phyloP scores from a whole-genome alignment of 1,284 basidiomycete genomes.

The Ustilago lituana region DNA sequence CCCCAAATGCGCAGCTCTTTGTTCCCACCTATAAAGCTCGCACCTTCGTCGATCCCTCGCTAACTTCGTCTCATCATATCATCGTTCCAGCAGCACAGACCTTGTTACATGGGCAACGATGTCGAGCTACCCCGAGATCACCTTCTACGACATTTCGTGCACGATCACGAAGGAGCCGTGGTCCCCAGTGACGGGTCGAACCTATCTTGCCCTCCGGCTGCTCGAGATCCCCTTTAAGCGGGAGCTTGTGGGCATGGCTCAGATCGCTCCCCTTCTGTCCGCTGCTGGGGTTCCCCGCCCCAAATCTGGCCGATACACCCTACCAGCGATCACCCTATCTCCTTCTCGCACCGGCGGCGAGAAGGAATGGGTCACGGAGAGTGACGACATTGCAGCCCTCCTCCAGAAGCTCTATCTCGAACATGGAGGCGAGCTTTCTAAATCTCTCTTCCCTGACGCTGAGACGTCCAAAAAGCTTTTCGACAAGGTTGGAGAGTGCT shows the following conservation, averaged over 20 bases:
- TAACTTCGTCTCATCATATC: neutral
- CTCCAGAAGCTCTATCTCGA: constrained; percentile 28
- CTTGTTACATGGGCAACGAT: neutral
- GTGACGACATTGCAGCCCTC: constrained; percentile 16
- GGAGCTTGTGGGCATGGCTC: constrained; percentile 12
- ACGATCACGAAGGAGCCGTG: constrained; percentile 23
- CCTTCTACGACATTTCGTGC: constrained; percentile 38
- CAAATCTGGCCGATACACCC: neutral
- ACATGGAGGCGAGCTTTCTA: constrained; percentile 3
- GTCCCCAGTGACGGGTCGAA: constrained; percentile 39
- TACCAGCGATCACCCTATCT: constrained; percentile 31
- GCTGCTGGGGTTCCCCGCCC: neutral
- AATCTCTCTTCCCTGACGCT: constrained; percentile 26
- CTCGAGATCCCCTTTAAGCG: constrained; percentile 29
- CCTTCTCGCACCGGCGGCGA: neutral
- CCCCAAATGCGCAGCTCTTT: too few species aligned
- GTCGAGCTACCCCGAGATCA: constrained; percentile 19
- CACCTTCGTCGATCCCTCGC: too few species aligned
- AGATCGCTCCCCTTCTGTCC: constrained; percentile 8
- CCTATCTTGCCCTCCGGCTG: constrained; percentile 24
- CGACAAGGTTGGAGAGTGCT: neutral
- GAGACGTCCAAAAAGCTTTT: neutral
- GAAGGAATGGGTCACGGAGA: constrained; percentile 24
- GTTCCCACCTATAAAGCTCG: too few species aligned
- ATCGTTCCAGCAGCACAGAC: neutral